Evolutionary conservation across 768 basidiomycete species (phyloP), one percentile per base, ranked within the genome.

Genomic region (Lentinula guzmanii): DNA sequence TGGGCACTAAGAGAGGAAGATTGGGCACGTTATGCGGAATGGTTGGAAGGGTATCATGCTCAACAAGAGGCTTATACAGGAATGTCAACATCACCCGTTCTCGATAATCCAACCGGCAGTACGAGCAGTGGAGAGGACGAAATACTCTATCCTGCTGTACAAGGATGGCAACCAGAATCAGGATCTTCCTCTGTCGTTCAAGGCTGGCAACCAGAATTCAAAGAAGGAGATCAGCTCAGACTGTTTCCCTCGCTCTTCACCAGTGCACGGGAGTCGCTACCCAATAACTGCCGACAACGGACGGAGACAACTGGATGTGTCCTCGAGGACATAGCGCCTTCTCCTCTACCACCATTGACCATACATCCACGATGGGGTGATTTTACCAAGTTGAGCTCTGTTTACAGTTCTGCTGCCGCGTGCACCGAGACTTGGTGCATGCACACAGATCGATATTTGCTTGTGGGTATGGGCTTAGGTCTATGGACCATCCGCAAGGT

Each of bases 401-500:
- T 28, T 18, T 56, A 56, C n/a, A 56, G 41, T 18, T 43, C 39
- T 18, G 41, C 37, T 41, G 69, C 76, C 0, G 77, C 84, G 2
- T 70, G 89, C 42, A 80, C 82, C 31, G 86, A 89, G 66, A 81
- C 83, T 2, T 83, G 82, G 66, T 78, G 78, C 53, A 77, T 74
- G 62, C 74, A 82, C 55, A 76, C 86, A 54, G 88, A 90, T 69
- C 82, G 82, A 10, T 82, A 74, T 64, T 86, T 89, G 65, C 41
- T 56, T 24, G 55, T 56, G 37, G 55, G 55, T 28, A 78, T 78
- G 62, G 74, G 70, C 37, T 75, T 85, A 66, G 82, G 84, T 3
- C 68, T 84, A 52, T 88, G 86, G 83, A 89, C 87, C 18, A 83
- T 89, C 67, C 72, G 77, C 48, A 89, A 89, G 75, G 80, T 78